Percentiles rank a stretch among this genome's conserved stretches.
Evolutionary conservation across 768 basidiomycete genomes (phyloP).

Genomic region (Rhodotorula taiwanensis): DNA sequence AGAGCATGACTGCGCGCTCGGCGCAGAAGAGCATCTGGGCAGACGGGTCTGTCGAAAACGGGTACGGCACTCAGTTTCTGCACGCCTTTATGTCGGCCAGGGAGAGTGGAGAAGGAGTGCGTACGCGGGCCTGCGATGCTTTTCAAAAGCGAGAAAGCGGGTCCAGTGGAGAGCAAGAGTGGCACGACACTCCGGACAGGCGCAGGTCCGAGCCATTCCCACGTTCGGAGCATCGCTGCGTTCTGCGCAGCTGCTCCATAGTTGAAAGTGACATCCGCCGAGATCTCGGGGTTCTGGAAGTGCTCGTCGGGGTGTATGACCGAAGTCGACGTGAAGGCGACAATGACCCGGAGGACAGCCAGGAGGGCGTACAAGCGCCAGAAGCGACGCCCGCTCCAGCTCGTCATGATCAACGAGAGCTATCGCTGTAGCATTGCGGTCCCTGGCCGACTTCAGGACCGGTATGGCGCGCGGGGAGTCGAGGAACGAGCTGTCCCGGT

Average conservation of each 20-base stretch:
- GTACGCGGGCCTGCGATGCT: neutral
- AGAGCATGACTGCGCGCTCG: slow-evolving; percentile 11
- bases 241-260: too few species aligned
- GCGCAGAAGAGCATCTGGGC: slow-evolving; percentile 9
- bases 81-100: too few species aligned
- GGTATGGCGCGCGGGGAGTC: too few species aligned
- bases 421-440: too few species aligned
- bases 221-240: slow-evolving; percentile 1
- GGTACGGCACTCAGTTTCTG: too few species aligned
- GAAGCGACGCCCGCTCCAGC: neutral
- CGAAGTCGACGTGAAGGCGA: slow-evolving; percentile 27
- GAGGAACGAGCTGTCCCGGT: too few species aligned
- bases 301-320: slow-evolving; percentile 39
- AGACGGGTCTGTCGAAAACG: neutral
- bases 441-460: too few species aligned
- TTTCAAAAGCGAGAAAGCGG: slow-evolving; percentile 16
- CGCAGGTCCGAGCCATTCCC: slow-evolving; percentile 26
- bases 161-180: slow-evolving; percentile 8
- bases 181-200: slow-evolving; percentile 32
- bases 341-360: slow-evolving; percentile 19
- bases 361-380: slow-evolving; percentile 10
- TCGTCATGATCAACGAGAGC: too few species aligned
- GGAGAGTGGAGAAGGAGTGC: neutral
- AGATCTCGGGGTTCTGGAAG: slow-evolving; percentile 38
- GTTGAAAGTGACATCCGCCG: slow-evolving; percentile 10